These are phyloP conservation scores for Podaxis mareebaensis DNA, from an alignment of 768 basidiomycete genomes.

Conservation along the genomic window DNA sequence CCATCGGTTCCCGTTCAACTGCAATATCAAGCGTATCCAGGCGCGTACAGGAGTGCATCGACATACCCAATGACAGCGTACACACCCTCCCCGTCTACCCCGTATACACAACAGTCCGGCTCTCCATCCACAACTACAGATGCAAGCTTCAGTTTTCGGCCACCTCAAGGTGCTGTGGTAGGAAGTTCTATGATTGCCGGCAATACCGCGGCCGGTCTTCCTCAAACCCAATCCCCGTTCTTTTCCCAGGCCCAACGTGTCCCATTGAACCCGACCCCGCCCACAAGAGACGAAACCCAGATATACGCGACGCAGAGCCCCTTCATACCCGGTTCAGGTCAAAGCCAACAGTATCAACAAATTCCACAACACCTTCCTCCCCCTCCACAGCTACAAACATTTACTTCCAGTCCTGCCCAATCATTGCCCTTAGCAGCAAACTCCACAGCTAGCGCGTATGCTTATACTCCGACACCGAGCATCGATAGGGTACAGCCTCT, in stretches of 20 bases:
- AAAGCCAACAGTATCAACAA: constrained; percentile 1
- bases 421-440: background rate
- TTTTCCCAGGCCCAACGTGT: background rate
- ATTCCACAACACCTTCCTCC: constrained; percentile 4
- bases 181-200: background rate
- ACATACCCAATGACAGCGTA: background rate
- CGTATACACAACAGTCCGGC: background rate
- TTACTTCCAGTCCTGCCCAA: background rate
- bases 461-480: background rate
- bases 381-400: background rate
- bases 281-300: background rate
- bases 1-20: background rate
- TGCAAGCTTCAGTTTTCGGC: background rate
- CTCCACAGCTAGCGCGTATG: background rate
- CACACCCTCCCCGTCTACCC: background rate
- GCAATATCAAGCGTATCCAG: background rate
- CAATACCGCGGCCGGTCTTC: background rate
- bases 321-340: background rate
- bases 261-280: background rate
- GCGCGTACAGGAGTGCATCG: background rate
- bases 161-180: background rate
- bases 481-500: background rate
- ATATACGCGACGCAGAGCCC: background rate
- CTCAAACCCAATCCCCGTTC: background rate
- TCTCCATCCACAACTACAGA: background rate